Conservation (phyloP, 2,329 filamentous ascomycete species). For the Sordariomycetes sp. region DNA sequence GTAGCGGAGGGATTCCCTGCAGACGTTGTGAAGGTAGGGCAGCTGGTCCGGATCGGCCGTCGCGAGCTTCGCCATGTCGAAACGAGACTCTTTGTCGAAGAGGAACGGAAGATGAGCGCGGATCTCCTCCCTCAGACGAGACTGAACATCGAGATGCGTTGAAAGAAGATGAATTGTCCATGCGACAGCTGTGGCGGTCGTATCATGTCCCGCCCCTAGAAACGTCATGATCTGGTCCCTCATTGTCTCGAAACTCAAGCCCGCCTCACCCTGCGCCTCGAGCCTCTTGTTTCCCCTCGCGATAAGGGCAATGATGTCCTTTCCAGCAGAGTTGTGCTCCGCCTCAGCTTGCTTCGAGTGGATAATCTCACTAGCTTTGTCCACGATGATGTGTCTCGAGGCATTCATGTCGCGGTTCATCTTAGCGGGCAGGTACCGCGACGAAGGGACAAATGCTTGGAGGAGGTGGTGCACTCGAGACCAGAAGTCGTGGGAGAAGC, state of each 20-base stretch:
- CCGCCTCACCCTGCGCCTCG: slow-evolving; percentile 22
- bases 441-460: slow-evolving; percentile 28
- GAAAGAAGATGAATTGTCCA: slow-evolving; percentile 32
- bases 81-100: slow-evolving; percentile 21
- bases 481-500: slow-evolving; percentile 25
- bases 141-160: slow-evolving; percentile 26
- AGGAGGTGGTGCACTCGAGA: slow-evolving; percentile 27
- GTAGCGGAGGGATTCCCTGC: slow-evolving; percentile 33
- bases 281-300: slow-evolving; percentile 29
- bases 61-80: slow-evolving; percentile 16
- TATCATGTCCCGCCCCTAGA: slow-evolving; percentile 32
- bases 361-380: slow-evolving; percentile 24
- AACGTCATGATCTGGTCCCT: slow-evolving; percentile 29
- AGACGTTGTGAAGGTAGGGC: slow-evolving; percentile 34
- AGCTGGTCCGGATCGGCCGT: slow-evolving; percentile 27
- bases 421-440: slow-evolving; percentile 25
- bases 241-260: slow-evolving; percentile 19
- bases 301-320: slow-evolving; percentile 29
- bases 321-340: slow-evolving; percentile 17
- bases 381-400: slow-evolving; percentile 22
- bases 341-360: slow-evolving; percentile 22
- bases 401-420: slow-evolving; percentile 26
- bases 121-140: slow-evolving; percentile 28
- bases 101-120: slow-evolving; percentile 18
- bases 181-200: slow-evolving; percentile 30